Evolutionary conservation across 768 basidiomycete species (phyloP), one percentile per base, ranked within the genome.

Genomic region (Cyclocybe cylindracea): DNA sequence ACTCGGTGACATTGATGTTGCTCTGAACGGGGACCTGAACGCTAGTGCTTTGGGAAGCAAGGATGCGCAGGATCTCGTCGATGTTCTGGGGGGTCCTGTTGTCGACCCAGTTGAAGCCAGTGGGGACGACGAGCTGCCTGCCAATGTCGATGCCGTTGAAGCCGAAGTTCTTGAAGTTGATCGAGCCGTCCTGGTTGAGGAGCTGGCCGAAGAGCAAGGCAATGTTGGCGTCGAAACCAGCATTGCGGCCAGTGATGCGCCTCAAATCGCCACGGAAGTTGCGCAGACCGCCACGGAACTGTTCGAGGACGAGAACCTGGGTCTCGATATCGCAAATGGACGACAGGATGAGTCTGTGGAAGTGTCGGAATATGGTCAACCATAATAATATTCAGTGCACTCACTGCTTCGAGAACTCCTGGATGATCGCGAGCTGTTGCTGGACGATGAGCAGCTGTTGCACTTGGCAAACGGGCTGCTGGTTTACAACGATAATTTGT

Each of bases 281-380:
- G 16, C 58, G 53, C 48, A 73, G 58, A 39, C 63, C 57, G 33
- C 61, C 59, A 42, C 59, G 57, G 64, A 66, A 66, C 56, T 73
- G 72, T 56, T 72, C 66, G 44, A 72, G 66, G 42, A 72, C 59
- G 45, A 72, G 58, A 45, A 64, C 62, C 55, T 74, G 72, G 9
- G 68, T 66, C 51, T 72, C 70, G 19, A 72, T 70, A 19, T 71
- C 69, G 61, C 70, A 72, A 50, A 69, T 56, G 49, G 64, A 64
- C 49, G 69, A 60, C 6, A 62, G 57, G 55, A 71, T 66, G 39
- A 70, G 60, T 46, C 66, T 68, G 39, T 19, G 45, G 39, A 32
- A 8, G 10, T 13, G 14, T 44, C 31, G 14, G 31, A n/a, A 11
- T 37, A 14, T 19, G 24, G n/a, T 7, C 16, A 10, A 5, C 16